Percentiles rank a stretch among this genome's conserved stretches.
These are phyloP conservation scores for Leishmania mexicana DNA, from an alignment of 208 protist genomes.

Conservation along the genomic window DNA sequence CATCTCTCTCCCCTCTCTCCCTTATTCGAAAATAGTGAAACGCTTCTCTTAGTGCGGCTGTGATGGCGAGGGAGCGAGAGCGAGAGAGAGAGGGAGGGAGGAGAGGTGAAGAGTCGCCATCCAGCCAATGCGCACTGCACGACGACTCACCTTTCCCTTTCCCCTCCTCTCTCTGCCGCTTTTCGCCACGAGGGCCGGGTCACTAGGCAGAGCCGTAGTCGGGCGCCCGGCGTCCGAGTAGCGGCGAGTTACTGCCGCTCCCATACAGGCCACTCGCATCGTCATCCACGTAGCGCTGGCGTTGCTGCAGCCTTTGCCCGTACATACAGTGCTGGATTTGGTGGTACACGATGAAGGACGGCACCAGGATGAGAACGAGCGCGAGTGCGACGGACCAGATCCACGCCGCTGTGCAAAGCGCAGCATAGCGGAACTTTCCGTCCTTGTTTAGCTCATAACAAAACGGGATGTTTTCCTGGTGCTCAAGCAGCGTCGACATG, in stretches of 20 bases:
- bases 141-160: neutral
- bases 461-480: conserved; percentile 82
- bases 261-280: conserved; percentile 1
- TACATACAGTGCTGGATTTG: conserved; percentile 27
- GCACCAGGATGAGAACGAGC: conserved; percentile 37
- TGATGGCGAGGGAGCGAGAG: neutral
- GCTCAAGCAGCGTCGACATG: conserved; percentile 67
- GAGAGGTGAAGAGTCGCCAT: neutral
- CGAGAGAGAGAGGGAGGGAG: neutral
- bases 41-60: neutral
- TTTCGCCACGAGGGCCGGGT: neutral
- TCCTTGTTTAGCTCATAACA: conserved; percentile 83
- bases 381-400: conserved; percentile 62
- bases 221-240: conserved; percentile 17
- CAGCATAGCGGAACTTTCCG: conserved; percentile 76
- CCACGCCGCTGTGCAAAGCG: conserved; percentile 76
- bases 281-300: neutral
- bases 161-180: neutral
- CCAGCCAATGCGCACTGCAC: neutral
- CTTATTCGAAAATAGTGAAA: neutral
- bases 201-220: conserved; percentile 29
- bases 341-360: conserved; percentile 33
- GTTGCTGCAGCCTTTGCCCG: conserved; percentile 12
- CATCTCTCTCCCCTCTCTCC: neutral
- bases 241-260: conserved; percentile 17